Evolutionary conservation across 169 alveolate species (phyloP).

Genomic region (Plasmodium blacklocki): DNA sequence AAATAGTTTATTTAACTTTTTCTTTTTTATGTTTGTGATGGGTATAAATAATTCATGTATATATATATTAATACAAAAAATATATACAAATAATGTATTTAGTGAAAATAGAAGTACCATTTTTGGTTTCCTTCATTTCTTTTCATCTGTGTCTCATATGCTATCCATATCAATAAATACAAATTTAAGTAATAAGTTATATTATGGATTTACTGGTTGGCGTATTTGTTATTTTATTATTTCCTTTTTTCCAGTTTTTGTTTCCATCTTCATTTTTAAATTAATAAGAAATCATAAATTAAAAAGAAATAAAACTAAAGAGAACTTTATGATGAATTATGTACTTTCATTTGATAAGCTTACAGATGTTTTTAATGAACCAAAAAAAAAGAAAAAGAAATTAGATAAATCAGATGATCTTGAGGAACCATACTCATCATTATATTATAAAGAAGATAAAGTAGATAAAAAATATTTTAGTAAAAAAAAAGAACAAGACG

Average conservation of each 20-base stretch:
- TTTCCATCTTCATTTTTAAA: constrained; percentile 23
- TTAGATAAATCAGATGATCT: not conserved
- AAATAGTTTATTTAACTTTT: constrained; percentile 21
- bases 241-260: constrained; percentile 32
- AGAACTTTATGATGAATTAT: not conserved
- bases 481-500: not conserved
- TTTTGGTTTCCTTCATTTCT: constrained; percentile 67
- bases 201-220: constrained; percentile 59
- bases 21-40: constrained; percentile 60
- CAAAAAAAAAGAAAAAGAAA: constrained; percentile 11
- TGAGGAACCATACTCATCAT: not conserved
- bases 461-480: not conserved
- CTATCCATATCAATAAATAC: constrained; percentile 59
- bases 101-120: constrained; percentile 67
- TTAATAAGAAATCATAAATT: constrained; percentile 29
- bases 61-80: constrained; percentile 64
- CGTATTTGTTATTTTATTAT: constrained; percentile 61
- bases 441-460: not conserved
- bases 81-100: constrained; percentile 55
- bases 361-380: constrained; percentile 5
- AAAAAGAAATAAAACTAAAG: not conserved
- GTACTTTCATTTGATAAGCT: constrained; percentile 19
- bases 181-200: constrained; percentile 47
- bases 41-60: constrained; percentile 65
- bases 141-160: constrained; percentile 63